phyloP scores from a whole-genome alignment of 169 alveolate genomes.

The Eimeria acervulina region DNA sequence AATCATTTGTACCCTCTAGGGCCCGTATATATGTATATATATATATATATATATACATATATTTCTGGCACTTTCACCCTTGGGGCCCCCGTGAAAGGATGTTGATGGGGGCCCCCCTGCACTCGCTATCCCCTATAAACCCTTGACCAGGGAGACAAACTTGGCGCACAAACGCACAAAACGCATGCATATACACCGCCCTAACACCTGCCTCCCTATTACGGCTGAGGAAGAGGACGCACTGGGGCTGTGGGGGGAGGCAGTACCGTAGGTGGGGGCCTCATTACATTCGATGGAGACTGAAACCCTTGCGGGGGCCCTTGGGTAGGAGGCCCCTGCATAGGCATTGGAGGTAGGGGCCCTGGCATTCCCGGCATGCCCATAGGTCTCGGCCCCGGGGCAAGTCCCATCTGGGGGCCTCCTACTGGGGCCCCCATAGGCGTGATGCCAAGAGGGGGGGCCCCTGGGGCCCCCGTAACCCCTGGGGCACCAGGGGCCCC shows the following conservation, averaged over 20 bases:
- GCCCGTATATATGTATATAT: too few relatives aligned
- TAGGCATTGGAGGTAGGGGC: neutral
- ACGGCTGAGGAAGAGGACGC: neutral
- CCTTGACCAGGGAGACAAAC: neutral
- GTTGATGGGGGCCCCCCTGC: too few relatives aligned
- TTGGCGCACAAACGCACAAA: neutral
- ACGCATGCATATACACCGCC: neutral
- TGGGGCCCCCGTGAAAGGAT: too few relatives aligned
- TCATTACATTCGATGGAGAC: neutral
- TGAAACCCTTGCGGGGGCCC: conserved; percentile 32
- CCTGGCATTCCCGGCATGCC: conserved; percentile 22
- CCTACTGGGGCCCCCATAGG: conserved; percentile 59
- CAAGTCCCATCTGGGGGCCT: conserved; percentile 51
- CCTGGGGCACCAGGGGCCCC: conserved; percentile 22
- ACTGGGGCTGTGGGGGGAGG: conserved; percentile 40
- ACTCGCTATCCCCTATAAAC: too few relatives aligned
- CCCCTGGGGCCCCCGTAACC: conserved; percentile 26
- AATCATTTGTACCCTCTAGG: too few relatives aligned
- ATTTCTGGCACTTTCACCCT: too few relatives aligned
- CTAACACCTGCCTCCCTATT: neutral
- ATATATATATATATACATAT: too few relatives aligned
- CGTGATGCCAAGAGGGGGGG: conserved; percentile 16
- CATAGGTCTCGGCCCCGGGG: conserved; percentile 34
- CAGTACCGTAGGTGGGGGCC: conserved; percentile 37
- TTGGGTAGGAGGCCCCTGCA: conserved; percentile 12